Evolutionary conservation across 2,329 filamentous ascomycete species (phyloP), one percentile per base, ranked within the genome.

Genomic region (Apiospora phragmitis): DNA sequence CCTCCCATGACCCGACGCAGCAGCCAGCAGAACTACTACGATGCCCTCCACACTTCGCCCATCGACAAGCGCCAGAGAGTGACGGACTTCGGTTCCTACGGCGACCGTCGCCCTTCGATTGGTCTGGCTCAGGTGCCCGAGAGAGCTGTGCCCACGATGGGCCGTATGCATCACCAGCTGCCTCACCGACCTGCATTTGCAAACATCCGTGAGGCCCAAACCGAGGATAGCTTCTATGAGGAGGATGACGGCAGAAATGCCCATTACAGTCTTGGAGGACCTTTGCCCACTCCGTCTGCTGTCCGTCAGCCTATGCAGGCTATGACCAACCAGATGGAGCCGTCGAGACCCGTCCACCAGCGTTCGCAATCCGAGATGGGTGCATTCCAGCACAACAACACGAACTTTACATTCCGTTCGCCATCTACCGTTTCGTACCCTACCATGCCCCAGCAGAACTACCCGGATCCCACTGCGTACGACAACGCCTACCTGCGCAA

Each of bases 181-280:
- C 71, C 80, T 5, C 79, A 80, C 69, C 80, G 79, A 7, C 77
- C 78, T 4, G 76, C 75, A 21, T 81, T 81, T 68, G 74, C 74
- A 8, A 76, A 79, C 51, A 81, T 80, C 69, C 80, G 78, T 43
- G 81, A 82, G 73, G 76, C 75, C 65, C 76, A 76, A 9, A 74
- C 75, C 2, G 77, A 80, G 67, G 77, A 79, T 18, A 72, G 74
- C 21, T 79, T 76, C 68, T 79, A 75, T 67, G 72, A 69, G 32
- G 72, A 71, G 3, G 71, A 72, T 8, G 69, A 70, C 9, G 62
- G 67, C 41, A 69, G 70, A 66, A 59, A n/a, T n/a, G 38, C 71
- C 21, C 72, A 75, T 14, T 76, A 76, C 70, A 24, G 69, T n/a
- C 73, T 73, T 29, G 73, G 70, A 0, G 70, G 71, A 16, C 76